phyloP scores from a whole-genome alignment of 2,329 filamentous ascomycete species.

The Exophiala viscosa region DNA sequence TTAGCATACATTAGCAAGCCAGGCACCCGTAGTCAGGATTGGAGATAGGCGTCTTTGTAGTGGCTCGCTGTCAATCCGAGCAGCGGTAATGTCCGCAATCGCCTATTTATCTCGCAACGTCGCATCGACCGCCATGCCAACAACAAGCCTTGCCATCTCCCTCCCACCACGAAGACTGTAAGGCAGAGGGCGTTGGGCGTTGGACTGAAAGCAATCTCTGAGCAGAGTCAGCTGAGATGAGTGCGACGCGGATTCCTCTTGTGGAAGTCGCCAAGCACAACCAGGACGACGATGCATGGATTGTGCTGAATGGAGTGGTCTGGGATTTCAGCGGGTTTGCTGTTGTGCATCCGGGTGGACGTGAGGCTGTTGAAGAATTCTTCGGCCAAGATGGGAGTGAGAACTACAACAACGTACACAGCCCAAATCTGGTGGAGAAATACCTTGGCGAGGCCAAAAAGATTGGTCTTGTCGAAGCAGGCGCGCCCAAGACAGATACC shows the following conservation, averaged over 20 bases:
- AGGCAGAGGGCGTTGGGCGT: too few species aligned
- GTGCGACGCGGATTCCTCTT: conserved; percentile 4
- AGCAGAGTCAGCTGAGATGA: not conserved
- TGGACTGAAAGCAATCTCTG: too few species aligned
- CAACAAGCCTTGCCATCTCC: too few species aligned
- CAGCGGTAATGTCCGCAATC: too few species aligned
- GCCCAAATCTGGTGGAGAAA: conserved; percentile 24
- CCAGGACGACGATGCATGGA: conserved; percentile 54
- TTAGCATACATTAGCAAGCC: too few species aligned
- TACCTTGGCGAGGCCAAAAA: conserved; percentile 18
- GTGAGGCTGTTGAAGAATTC: conserved; percentile 43
- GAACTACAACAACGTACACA: conserved; percentile 44
- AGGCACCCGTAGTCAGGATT: too few species aligned
- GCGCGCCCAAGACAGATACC: conserved; percentile 12
- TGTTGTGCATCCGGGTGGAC: conserved; percentile 58
- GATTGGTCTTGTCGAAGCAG: conserved; percentile 28
- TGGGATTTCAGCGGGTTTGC: conserved; percentile 66
- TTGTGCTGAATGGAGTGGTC: conserved; percentile 63
- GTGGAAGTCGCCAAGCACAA: conserved; percentile 40
- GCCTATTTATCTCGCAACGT: too few species aligned
- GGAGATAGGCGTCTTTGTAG: too few species aligned
- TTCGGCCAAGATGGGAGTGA: conserved; percentile 45
- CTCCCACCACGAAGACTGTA: too few species aligned
- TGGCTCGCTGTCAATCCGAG: too few species aligned
- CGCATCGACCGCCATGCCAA: too few species aligned